Base-by-base conservation (phyloP, 805 yeast genomes). In the Saccharomyces kudriavzevii region DNA sequence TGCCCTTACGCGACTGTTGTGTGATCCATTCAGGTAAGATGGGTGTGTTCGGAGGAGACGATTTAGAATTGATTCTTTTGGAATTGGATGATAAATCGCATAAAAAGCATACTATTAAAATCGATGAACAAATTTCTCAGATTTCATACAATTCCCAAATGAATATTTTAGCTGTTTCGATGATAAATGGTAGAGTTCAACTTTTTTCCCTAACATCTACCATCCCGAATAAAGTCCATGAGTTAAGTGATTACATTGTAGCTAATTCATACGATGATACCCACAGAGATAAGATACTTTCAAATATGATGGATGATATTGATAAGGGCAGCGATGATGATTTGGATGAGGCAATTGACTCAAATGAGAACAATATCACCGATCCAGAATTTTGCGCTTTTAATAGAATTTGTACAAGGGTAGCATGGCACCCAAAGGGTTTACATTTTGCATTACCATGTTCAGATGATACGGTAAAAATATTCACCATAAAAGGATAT, bases 381-480 rank as follows among this genome's bases (percentile, higher is more conserved):
- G 75, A 70, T 56, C 60, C 67, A 9, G 69, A 67, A 48, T 64
- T 61, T 40, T 57, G 64, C 30, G 68, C 65, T 45, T 76, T 73
- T 43, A 74, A 74, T 61, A 68, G 79, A 46, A 64, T 79, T 1
- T 70, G 83, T 26, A 76, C 87, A 0, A 77, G 77, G 45, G 76
- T 82, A 1, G 79, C 78, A 40, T 89, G 96, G 96, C 80, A 82
- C 53, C 80, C 85, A 1, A 74, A 77, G 51, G 96, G 96, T 17
- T 79, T 79, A 51, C 67, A 74, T n/a, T 73, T 89, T 49, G 89
- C 90, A 1, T 62, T 88, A 20, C 90, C 96, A 1, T 72, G 85
- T 5, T 70, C 74, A 40, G 70, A 75, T 22, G 71, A 74, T 48
- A 70, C 75, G 2, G 74, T 85, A 49, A 75, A 74, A 50, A 73